Base-by-base conservation (phyloP, 1,284 basidiomycete genomes). In the Cutaneotrichosporon sp. region DNA sequence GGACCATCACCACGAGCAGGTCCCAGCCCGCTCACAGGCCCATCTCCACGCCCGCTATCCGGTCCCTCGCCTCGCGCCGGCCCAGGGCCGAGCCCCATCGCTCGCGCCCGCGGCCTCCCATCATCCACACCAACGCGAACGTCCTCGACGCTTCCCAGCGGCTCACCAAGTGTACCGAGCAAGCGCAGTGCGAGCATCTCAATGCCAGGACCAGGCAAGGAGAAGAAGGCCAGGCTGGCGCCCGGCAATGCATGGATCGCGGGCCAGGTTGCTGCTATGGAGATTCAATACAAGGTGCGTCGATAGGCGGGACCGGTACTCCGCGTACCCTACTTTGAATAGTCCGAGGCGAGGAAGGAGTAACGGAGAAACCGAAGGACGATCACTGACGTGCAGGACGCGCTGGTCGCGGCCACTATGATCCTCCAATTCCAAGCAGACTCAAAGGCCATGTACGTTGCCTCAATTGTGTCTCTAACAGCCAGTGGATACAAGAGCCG, bases 181-280 rank as follows among this genome's bases (percentile, higher is more conserved):
- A 59, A 59, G 47, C 58, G 58, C 56, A 22, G 49, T 50, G 5
- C 40, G 56, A 49, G 55, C 58, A 38, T 26, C 61, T 40, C 14
- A 46, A 42, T 21, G 36, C 53, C 47, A n/a, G 22, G 22, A 13
- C 22, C 14, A 26, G 50, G 16, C 50, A 52, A 52, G 26, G 50
- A 52, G 13, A 52, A 68, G 62, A 51, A 51, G 42, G 32, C 31
- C 10, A 69, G 66, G 32, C 51, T 70, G 10, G 60, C 65, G 7
- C 67, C 69, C 16, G 73, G 73, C 9, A 66, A 68, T 2, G 61
- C 60, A 11, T 75, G 73, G 73, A 64, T 75, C 42, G 56, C 67
- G 1, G 58, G 62, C 5, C 66, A 65, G 60, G 65, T 75, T 6
- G 66, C 70, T 2, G 59, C 56, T 13, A 69, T 75, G 68, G 66